Conservation (phyloP, 805 yeast genomes). For the Myxozyma neotropica region DNA sequence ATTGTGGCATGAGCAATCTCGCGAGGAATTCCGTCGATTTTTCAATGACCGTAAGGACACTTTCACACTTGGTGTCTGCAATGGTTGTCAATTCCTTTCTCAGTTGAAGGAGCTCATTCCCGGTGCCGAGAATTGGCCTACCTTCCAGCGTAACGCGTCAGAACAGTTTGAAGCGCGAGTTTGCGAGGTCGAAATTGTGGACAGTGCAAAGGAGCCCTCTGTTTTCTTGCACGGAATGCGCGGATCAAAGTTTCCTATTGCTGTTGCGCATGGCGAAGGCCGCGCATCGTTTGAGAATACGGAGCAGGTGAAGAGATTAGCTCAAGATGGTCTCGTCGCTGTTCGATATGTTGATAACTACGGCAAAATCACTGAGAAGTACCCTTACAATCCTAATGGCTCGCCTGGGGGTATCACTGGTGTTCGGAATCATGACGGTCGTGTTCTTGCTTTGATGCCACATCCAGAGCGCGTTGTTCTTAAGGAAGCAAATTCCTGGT, state of each 20-base stretch:
- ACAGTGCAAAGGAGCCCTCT: constrained; percentile 50
- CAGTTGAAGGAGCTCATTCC: constrained; percentile 85
- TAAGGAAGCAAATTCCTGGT: constrained; percentile 87
- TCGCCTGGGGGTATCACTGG: constrained; percentile 93
- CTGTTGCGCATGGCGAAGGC: constrained; percentile 99
- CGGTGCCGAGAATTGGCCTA: constrained; percentile 94
- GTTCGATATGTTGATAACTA: constrained; percentile 88
- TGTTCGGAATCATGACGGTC: constrained; percentile 83
- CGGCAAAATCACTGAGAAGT: constrained; percentile 77
- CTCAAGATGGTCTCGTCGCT: constrained; percentile 54
- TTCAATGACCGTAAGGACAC: constrained; percentile 88
- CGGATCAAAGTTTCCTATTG: constrained; percentile 93
- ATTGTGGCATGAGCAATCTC: constrained; percentile 74
- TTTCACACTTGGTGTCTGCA: constrained; percentile 97
- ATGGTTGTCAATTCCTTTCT: constrained; percentile 95
- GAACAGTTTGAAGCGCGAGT: constrained; percentile 98
- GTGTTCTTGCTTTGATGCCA: constrained; percentile 98
- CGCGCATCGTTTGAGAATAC: constrained; percentile 68
- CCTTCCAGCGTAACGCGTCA: constrained; percentile 84
- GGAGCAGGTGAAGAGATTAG: constrained; percentile 53
- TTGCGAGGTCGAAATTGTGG: constrained; percentile 78
- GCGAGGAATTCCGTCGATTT: constrained; percentile 74
- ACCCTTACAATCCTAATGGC: constrained; percentile 96
- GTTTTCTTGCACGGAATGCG: constrained; percentile 87
- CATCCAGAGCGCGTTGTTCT: constrained; percentile 96